Evolutionary conservation across 352 stramenopile species (phyloP).

Genomic region (Phytophthora multivora): DNA sequence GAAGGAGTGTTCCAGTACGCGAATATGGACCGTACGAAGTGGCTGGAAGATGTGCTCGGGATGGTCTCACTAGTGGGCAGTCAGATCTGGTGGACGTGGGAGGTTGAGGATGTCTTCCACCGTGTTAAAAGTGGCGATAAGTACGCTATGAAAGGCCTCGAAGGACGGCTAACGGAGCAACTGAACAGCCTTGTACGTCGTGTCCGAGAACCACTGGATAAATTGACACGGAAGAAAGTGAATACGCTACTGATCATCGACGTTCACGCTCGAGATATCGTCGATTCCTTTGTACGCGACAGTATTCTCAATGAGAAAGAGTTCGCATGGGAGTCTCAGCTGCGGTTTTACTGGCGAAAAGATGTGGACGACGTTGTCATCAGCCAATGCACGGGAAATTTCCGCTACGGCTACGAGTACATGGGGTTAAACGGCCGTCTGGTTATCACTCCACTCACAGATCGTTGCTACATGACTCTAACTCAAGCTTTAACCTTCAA

Average conservation of each 20-base stretch:
- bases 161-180: slow-evolving; percentile 88
- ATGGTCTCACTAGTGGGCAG: slow-evolving; percentile 93
- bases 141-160: slow-evolving; percentile 94
- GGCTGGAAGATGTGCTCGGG: slow-evolving; percentile 89
- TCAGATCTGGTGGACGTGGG: slow-evolving; percentile 95
- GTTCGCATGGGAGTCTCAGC: slow-evolving; percentile 91
- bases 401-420: slow-evolving; percentile 95
- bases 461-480: slow-evolving; percentile 95
- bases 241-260: slow-evolving; percentile 93
- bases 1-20: slow-evolving; percentile 94
- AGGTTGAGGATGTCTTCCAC: slow-evolving; percentile 94
- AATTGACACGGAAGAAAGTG: slow-evolving; percentile 91
- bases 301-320: slow-evolving; percentile 91
- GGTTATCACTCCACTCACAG: slow-evolving; percentile 93
- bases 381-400: slow-evolving; percentile 91
- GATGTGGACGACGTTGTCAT: slow-evolving; percentile 91
- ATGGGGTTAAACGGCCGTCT: slow-evolving; percentile 92
- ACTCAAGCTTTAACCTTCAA: slow-evolving; percentile 94
- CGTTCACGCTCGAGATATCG: slow-evolving; percentile 90
- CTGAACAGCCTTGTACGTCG: slow-evolving; percentile 92
- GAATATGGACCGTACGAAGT: slow-evolving; percentile 80
- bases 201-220: slow-evolving; percentile 88
- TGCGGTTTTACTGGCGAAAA: slow-evolving; percentile 92
- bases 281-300: slow-evolving; percentile 90
- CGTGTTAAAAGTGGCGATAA: slow-evolving; percentile 91